These are phyloP conservation scores for Thamnidium elegans DNA, from an alignment of 192 early-diverging fungal genomes.

Conservation along the genomic window DNA sequence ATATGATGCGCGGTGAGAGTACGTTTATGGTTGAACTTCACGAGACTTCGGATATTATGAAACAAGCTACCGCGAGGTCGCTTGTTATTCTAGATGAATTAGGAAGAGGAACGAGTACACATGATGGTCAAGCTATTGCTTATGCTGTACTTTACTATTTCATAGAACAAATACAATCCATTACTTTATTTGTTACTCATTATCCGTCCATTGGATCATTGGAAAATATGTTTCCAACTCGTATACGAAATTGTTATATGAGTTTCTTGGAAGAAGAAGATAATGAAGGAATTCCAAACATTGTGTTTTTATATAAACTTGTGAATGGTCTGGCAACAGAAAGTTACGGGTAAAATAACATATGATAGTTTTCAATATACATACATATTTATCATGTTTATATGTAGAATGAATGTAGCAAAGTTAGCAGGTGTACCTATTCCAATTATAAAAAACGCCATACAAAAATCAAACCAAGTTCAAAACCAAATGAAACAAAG, in stretches of 20 bases:
- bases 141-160: constrained; percentile 61
- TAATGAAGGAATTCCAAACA: constrained; percentile 29
- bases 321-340: constrained; percentile 55
- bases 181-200: constrained; percentile 79
- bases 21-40: constrained; percentile 81
- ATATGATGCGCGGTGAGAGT: constrained; percentile 61
- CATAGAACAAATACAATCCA: constrained; percentile 42
- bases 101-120: constrained; percentile 74
- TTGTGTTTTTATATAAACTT: constrained; percentile 71
- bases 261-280: constrained; percentile 44
- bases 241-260: constrained; percentile 48
- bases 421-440: constrained; percentile 59
- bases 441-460: constrained; percentile 48
- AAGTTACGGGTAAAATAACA: constrained; percentile 73
- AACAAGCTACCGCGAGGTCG: constrained; percentile 55
- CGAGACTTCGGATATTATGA: constrained; percentile 71
- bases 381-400: no score
- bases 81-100: constrained; percentile 82
- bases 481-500: constrained; percentile 16
- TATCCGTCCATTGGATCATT: constrained; percentile 65
- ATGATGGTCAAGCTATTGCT: constrained; percentile 73
- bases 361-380: no score
- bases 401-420: constrained; percentile 63
- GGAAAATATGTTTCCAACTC: constrained; percentile 31
- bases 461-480: constrained; percentile 51